phyloP scores from a whole-genome alignment of 108 stramenopile species.

The Cyclotella cryptica region DNA sequence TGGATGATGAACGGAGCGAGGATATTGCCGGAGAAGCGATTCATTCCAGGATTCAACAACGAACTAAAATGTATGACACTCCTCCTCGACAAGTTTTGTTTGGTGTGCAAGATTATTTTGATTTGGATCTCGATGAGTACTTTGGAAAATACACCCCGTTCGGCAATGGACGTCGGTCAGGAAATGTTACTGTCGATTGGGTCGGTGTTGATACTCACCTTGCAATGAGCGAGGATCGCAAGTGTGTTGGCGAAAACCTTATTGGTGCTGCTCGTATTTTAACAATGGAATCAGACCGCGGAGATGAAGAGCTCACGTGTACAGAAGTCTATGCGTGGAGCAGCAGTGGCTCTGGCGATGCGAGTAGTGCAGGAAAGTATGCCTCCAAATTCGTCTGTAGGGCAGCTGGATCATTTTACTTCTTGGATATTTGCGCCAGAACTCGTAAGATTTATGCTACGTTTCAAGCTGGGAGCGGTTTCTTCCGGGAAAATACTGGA shows the following conservation, averaged over 20 bases:
- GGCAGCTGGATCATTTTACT: conserved; percentile 35
- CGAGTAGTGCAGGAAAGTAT: background rate
- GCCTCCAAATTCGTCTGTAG: conserved; percentile 47
- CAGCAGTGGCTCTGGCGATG: conserved; percentile 1
- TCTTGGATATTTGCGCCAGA: conserved; percentile 57
- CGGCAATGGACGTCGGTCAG: conserved; percentile 9
- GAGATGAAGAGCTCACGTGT: conserved; percentile 19
- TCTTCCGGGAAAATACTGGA: conserved; percentile 12
- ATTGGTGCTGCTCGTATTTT: conserved; percentile 50
- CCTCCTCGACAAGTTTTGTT: conserved; percentile 47
- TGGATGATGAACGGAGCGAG: conserved; percentile 28
- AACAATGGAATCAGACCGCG: conserved; percentile 26
- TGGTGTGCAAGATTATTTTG: conserved; percentile 51
- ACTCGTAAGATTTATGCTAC: conserved; percentile 50
- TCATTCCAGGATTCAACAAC: conserved; percentile 21
- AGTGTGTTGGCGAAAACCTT: conserved; percentile 30
- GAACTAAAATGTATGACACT: conserved; percentile 27
- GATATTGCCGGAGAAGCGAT: conserved; percentile 50
- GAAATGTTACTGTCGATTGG: conserved; percentile 59
- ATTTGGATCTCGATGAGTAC: conserved; percentile 56
- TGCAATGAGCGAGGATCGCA: conserved; percentile 23
- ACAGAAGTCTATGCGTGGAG: conserved; percentile 54
- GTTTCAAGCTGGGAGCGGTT: conserved; percentile 27
- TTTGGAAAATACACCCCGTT: conserved; percentile 48
- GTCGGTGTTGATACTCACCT: conserved; percentile 62